Evolutionary conservation across 2,329 filamentous ascomycete species (phyloP), one percentile per base, ranked within the genome.

Genomic region (Ophiostoma triangulosporum): DNA sequence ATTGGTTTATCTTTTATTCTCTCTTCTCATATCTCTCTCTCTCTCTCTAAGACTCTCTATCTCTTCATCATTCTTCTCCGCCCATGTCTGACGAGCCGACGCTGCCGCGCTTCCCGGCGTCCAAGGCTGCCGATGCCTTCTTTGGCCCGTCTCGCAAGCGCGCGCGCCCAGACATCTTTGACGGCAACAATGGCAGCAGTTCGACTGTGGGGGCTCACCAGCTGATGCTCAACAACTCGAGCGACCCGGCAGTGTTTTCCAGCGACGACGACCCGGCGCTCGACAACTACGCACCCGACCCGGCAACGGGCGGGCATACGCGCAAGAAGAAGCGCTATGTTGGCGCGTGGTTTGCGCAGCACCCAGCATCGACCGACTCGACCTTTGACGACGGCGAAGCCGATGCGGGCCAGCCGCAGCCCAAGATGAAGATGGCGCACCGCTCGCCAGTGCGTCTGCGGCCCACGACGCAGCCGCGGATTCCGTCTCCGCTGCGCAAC

Each of bases 161-260:
- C 27, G 52, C 22, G 22, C 57, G 57, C 4, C 24, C 56, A 2
- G 55, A 49, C 24, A 45, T 48, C 24, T 46, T 46, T 17, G 55
- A 60, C 35, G 45, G 48, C 36, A 52, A 15, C 46, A 46, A 45
- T 45, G 27, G 33, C 53, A 17, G 24, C 29, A 22, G 48, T n/a
- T 48, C 45, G 29, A 17, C 48, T 20, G 45, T 33, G 24, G 22
- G 20, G 27, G 31, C 32, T 8, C 15, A 43, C 29, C 38, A 54
- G 20, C 48, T 46, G 46, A 62, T 69, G 35, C 68, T 76, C 58
- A 71, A 73, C 62, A 80, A 81, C 62, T 86, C 82, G 20, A 86
- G 84, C 62, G 84, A 88, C 61, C 82, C 83, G 3, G 75, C 80
- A 49, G 65, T 86, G 26, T 88, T 88, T 65, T 86, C 82, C 4